These are phyloP conservation scores for Salvia sclarea DNA, from an alignment of 305 asterid genomes.

Conservation along the genomic window DNA sequence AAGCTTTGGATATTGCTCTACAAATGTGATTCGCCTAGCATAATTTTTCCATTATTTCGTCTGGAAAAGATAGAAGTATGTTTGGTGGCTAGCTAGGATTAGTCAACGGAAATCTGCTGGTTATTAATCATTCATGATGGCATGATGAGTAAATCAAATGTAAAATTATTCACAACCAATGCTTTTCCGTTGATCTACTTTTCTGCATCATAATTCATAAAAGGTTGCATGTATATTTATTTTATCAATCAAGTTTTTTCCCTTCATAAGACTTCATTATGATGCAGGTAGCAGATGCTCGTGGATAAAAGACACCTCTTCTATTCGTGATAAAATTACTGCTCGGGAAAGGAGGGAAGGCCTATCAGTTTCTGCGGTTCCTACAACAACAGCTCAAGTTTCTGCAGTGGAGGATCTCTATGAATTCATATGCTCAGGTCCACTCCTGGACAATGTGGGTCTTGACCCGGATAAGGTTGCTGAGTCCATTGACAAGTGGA, in stretches of 20 bases:
- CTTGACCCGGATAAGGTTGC: constrained; percentile 68
- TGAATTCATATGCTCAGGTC: constrained; percentile 78
- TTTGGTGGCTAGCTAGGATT: not conserved
- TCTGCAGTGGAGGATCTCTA: constrained; percentile 69
- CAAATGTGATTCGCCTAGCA: not conserved
- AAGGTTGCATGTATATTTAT: not conserved
- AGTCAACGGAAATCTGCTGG: not conserved
- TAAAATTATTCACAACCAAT: not conserved
- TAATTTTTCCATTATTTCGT: not conserved
- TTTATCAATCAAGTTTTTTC: not conserved
- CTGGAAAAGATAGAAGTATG: not conserved
- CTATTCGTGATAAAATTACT: constrained; percentile 25
- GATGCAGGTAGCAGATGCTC: constrained; percentile 57
- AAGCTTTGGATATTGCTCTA: not conserved
- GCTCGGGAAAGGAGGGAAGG: constrained; percentile 45
- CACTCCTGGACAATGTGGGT: constrained; percentile 62
- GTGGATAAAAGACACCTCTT: constrained; percentile 58
- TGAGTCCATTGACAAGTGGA: constrained; percentile 83
- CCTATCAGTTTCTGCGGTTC: constrained; percentile 43
- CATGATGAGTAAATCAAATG: not conserved
- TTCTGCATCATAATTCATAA: not conserved
- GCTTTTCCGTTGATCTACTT: not conserved
- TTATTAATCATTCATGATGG: not conserved
- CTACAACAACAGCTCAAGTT: constrained; percentile 55
- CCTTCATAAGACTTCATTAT: constrained; percentile 19